Percentiles rank a stretch among this genome's conserved stretches.
These are phyloP conservation scores for Parietaria judaica DNA, from an alignment of 306 rosid species.

Conservation along the genomic window DNA sequence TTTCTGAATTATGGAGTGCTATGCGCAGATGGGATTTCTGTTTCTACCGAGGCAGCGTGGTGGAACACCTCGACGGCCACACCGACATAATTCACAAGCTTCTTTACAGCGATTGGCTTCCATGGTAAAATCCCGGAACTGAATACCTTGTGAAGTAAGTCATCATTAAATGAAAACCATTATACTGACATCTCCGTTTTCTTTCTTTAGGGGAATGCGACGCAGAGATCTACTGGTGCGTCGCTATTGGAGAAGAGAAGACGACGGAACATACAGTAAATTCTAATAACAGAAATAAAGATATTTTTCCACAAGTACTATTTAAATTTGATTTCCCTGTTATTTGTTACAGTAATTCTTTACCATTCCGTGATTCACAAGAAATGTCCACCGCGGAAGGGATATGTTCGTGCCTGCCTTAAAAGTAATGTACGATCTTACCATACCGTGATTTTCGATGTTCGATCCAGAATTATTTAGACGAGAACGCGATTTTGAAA, in stretches of 20 bases:
- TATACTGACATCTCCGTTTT: constrained; percentile 13
- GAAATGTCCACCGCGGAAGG: constrained; percentile 55
- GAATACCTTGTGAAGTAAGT: constrained; percentile 2
- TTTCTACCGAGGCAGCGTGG: constrained; percentile 49
- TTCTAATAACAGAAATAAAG: background rate
- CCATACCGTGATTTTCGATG: background rate
- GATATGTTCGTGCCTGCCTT: constrained; percentile 82
- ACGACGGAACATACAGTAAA: constrained; percentile 83
- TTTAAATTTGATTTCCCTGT: constrained; percentile 15
- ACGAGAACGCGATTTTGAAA: background rate
- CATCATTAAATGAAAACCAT: background rate
- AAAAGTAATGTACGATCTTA: constrained; percentile 79
- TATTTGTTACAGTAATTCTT: constrained; percentile 49
- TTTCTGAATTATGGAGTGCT: constrained; percentile 25
- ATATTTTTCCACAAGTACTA: constrained; percentile 5
- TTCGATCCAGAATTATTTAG: background rate
- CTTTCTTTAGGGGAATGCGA: constrained; percentile 64
- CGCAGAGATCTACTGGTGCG: constrained; percentile 64
- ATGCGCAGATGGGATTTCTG: constrained; percentile 91
- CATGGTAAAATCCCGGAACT: constrained; percentile 48
- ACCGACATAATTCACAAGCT: constrained; percentile 69
- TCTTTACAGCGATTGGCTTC: constrained; percentile 72
- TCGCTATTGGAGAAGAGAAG: constrained; percentile 96
- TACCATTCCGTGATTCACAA: constrained; percentile 71
- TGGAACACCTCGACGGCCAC: constrained; percentile 87